Evolutionary conservation across 371 early-diverging fungal species (phyloP).

Genomic region (Apophysomyces trapeziformis): DNA sequence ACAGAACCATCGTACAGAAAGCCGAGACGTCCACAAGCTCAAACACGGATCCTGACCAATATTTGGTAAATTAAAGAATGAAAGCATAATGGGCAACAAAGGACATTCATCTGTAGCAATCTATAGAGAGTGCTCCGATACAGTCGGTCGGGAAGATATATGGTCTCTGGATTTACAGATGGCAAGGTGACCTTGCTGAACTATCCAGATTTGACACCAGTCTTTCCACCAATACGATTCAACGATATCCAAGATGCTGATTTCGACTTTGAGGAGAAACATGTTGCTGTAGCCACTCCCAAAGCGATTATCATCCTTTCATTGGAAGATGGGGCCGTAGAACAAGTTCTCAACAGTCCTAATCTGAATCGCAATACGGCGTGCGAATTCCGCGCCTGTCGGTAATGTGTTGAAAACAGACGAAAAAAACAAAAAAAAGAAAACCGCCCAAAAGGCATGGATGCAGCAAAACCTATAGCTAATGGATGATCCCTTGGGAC

Average conservation of each 20-base stretch:
- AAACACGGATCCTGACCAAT: slow-evolving; percentile 27
- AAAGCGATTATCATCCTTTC: slow-evolving; percentile 53
- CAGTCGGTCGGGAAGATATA: slow-evolving; percentile 52
- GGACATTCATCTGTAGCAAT: not conserved
- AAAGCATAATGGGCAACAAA: not conserved
- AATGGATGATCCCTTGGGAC: not conserved
- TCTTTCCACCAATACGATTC: slow-evolving; percentile 56
- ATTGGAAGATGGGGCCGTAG: slow-evolving; percentile 49
- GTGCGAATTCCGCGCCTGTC: slow-evolving; percentile 55
- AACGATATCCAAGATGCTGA: slow-evolving; percentile 63
- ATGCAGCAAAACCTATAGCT: not conserved
- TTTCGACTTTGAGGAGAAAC: slow-evolving; percentile 44
- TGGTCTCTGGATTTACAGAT: slow-evolving; percentile 62
- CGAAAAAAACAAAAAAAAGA: too few species aligned
- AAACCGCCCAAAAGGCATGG: too few species aligned
- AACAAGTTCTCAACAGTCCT: slow-evolving; percentile 68
- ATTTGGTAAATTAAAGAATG: slow-evolving; percentile 25
- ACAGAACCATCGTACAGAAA: slow-evolving; percentile 13
- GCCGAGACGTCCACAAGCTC: slow-evolving; percentile 23
- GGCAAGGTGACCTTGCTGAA: slow-evolving; percentile 62
- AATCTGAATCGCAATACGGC: slow-evolving; percentile 49
- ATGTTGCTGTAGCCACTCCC: slow-evolving; percentile 43
- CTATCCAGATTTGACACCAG: slow-evolving; percentile 52
- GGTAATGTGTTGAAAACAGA: slow-evolving; percentile 22
- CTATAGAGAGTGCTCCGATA: slow-evolving; percentile 56